Evolutionary conservation across 2,329 filamentous ascomycete genomes (phyloP).

Genomic region (Cladosporium austrohemisphaericum): DNA sequence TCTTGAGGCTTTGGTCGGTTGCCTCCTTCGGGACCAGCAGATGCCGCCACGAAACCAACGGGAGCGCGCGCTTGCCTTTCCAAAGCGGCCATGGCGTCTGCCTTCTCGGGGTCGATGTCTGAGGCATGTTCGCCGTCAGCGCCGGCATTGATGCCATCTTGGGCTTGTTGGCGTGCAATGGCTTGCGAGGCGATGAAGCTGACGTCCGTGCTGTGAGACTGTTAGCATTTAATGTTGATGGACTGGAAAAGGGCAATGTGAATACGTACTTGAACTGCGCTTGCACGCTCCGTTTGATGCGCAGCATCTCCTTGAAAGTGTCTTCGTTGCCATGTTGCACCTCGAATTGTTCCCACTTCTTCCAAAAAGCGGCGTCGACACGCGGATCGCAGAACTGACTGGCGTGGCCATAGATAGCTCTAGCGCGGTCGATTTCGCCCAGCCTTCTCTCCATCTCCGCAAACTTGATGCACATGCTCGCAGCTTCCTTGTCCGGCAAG

Average conservation of each 20-base stretch:
- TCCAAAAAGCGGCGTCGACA: constrained; percentile 86
- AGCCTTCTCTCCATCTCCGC: constrained; percentile 92
- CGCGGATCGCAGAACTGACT: constrained; percentile 96
- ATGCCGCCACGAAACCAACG: constrained; percentile 85
- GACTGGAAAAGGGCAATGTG: not conserved
- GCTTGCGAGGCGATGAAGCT: constrained; percentile 97
- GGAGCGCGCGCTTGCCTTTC: constrained; percentile 87
- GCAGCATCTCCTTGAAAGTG: constrained; percentile 98
- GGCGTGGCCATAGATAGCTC: constrained; percentile 93
- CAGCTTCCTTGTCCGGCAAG: constrained; percentile 87
- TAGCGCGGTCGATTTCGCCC: constrained; percentile 89
- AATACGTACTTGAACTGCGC: constrained; percentile 80
- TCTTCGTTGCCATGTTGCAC: constrained; percentile 98
- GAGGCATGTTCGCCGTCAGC: constrained; percentile 40
- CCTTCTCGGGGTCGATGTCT: constrained; percentile 47
- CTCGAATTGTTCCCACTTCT: constrained; percentile 95
- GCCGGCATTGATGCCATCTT: constrained; percentile 23
- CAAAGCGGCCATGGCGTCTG: constrained; percentile 83
- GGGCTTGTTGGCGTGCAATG: constrained; percentile 70
- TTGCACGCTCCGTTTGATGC: constrained; percentile 94
- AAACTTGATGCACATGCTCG: constrained; percentile 98
- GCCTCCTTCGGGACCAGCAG: constrained; percentile 47
- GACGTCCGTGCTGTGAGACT: constrained; percentile 69
- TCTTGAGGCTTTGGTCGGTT: constrained; percentile 19
- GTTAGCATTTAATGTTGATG: constrained; percentile 34